Conservation (phyloP, 2,329 filamentous ascomycete species). For the Ceratocystis eucalypticola region DNA sequence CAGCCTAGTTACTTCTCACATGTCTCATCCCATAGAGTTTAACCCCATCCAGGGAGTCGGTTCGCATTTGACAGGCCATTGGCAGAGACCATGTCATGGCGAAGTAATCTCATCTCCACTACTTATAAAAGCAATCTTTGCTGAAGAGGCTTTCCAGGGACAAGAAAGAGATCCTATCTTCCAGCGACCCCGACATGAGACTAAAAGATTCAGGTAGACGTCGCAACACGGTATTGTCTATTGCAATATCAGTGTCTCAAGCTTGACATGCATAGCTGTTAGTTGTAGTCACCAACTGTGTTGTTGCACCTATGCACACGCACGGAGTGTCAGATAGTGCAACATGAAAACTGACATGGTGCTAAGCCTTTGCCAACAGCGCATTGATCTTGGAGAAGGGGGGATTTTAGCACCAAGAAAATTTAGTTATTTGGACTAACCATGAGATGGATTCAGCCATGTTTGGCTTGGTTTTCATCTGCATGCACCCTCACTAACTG, state of each 20-base stretch:
- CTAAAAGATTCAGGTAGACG: neutral
- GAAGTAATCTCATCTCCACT: too few relatives aligned
- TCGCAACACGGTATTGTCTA: neutral
- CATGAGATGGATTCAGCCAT: neutral
- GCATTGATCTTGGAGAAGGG: neutral
- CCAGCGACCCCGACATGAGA: neutral
- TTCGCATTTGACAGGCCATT: too few relatives aligned
- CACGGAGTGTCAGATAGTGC: neutral
- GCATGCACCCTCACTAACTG: neutral
- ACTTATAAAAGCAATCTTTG: too few relatives aligned
- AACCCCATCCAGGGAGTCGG: neutral
- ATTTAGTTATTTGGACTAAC: neutral
- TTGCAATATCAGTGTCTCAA: neutral
- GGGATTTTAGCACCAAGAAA: neutral
- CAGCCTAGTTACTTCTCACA: neutral
- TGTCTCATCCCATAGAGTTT: neutral
- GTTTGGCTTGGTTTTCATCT: neutral
- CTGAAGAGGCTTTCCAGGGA: neutral
- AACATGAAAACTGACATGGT: neutral
- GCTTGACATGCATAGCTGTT: neutral
- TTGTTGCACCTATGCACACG: neutral
- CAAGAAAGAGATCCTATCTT: neutral
- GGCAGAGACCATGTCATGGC: too few relatives aligned
- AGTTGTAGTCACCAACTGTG: neutral
- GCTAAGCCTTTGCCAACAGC: neutral